Conservation (phyloP, 2,329 filamentous ascomycete species). For the Metarhizium guizhouense region DNA sequence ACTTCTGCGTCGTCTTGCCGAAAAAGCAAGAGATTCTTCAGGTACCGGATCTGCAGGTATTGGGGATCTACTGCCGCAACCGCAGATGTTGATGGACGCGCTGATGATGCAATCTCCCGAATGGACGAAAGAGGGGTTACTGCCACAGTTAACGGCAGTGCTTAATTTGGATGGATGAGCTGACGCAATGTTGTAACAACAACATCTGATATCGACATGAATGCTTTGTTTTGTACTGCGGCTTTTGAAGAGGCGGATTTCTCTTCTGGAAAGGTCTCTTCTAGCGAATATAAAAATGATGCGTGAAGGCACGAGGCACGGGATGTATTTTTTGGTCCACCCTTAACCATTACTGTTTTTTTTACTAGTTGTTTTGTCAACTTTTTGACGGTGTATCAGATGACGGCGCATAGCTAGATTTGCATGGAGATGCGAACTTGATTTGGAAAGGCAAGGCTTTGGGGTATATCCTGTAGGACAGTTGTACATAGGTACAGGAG, state of each 20-base stretch:
- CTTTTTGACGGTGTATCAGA: constrained; percentile 5
- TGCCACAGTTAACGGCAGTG: constrained; percentile 59
- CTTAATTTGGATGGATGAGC: constrained; percentile 38
- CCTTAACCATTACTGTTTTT: neutral
- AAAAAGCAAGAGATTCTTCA: constrained; percentile 55
- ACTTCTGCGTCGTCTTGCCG: constrained; percentile 57
- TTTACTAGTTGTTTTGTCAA: neutral
- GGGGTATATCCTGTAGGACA: constrained; percentile 3
- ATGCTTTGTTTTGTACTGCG: neutral
- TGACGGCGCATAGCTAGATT: constrained; percentile 15
- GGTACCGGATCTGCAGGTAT: constrained; percentile 43
- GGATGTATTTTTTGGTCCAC: neutral
- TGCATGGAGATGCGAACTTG: constrained; percentile 9
- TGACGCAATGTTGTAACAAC: neutral
- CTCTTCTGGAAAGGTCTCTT: neutral
- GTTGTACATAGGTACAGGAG: constrained; percentile 16
- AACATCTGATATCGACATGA: neutral
- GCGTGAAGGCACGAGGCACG: constrained; percentile 1
- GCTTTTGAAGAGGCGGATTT: neutral
- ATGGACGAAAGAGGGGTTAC: constrained; percentile 54
- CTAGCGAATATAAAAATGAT: neutral
- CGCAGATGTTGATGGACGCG: constrained; percentile 57
- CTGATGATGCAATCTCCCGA: constrained; percentile 55
- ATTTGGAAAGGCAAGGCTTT: constrained; percentile 9
- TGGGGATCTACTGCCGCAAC: constrained; percentile 53